phyloP scores from a whole-genome alignment of 768 basidiomycete species.

The Lactarius deliciosus region DNA sequence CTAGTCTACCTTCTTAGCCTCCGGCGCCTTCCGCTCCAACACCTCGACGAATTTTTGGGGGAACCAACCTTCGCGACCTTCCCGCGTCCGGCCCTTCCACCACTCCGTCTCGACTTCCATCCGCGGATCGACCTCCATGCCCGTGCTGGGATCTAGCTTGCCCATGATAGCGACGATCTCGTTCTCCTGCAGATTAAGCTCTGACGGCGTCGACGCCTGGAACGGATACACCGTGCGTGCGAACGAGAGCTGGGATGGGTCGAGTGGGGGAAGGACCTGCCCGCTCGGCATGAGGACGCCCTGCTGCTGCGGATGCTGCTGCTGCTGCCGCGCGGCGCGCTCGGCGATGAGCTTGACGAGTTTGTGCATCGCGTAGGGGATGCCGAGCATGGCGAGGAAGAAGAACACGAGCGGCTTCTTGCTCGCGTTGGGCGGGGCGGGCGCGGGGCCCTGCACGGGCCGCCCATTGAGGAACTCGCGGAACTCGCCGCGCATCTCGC shows the following conservation, averaged over 20 bases:
- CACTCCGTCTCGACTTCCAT: conserved; percentile 69
- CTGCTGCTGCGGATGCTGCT: conserved; percentile 41
- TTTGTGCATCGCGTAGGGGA: conserved; percentile 92
- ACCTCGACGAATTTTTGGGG: conserved; percentile 86
- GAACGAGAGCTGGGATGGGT: conserved; percentile 80
- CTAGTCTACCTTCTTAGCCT: conserved; percentile 45
- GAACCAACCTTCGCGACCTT: conserved; percentile 94
- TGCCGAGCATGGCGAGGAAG: conserved; percentile 87
- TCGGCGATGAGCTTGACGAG: conserved; percentile 76
- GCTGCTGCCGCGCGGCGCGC: conserved; percentile 50
- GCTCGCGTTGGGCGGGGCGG: conserved; percentile 58
- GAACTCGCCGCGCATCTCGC: conserved; percentile 63
- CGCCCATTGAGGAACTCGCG: conserved; percentile 69
- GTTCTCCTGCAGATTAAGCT: conserved; percentile 79
- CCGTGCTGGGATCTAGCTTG: conserved; percentile 69
- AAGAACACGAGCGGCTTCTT: conserved; percentile 92
- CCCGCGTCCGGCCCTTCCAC: conserved; percentile 93
- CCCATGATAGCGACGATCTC: conserved; percentile 93
- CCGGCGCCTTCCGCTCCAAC: conserved; percentile 47
- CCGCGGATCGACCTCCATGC: conserved; percentile 65
- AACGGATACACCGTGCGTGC: conserved; percentile 82
- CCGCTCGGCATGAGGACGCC: conserved; percentile 40
- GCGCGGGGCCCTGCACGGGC: conserved; percentile 51
- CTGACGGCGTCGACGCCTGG: conserved; percentile 66
- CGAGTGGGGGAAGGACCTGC: conserved; percentile 55